Evolutionary conservation across 73 alveolate species (phyloP), one percentile per base, ranked within the genome.

Genomic region (Symbiodinium pilosum): DNA sequence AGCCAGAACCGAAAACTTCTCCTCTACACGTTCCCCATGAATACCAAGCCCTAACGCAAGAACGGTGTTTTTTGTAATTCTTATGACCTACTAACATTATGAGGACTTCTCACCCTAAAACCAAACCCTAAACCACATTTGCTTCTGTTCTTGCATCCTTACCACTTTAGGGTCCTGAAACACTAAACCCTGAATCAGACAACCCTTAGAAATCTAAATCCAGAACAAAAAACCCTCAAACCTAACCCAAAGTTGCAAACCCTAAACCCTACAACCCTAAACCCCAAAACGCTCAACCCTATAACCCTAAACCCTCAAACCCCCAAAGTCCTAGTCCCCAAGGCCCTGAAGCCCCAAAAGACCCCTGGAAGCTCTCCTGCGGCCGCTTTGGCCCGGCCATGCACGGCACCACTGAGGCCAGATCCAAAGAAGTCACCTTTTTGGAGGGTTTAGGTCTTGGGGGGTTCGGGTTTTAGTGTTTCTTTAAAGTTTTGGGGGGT

Each of bases 321-420:
- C n/a, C n/a, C n/a, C n/a, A n/a, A n/a, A 56, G 21, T 32, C 73
- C 73, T 56, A 56, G 21, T 16, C 73, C 73, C 73, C 21, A 56
- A 8, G 21, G 59, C 59, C 59, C 59, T 47, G 59, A 6, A n/a
- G n/a, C n/a, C n/a, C n/a, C n/a, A n/a, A n/a, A n/a, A n/a, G n/a
- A n/a, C 36, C 39, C 30, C 83, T 21, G 24, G 8, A 64, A 20
- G 39, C 43, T 77, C 81, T 99, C 99, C 52, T 99, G 99, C 42
- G 99, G 99, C 95, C 99, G 93, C 94, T 99, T 99, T 26, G 99
- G 99, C 38, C 99, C 99, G 39, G 99, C 95, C 54, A 99, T 83
- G 43, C 99, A 99, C 39, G 99, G 99, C 89, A 89, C 85, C 92
- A 99, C 99, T 26, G 99, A 69, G 32, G 97, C 98, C 21, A 99